These are phyloP conservation scores for Claviceps sp. DNA, from an alignment of 2,329 filamentous ascomycete species.

Conservation along the genomic window DNA sequence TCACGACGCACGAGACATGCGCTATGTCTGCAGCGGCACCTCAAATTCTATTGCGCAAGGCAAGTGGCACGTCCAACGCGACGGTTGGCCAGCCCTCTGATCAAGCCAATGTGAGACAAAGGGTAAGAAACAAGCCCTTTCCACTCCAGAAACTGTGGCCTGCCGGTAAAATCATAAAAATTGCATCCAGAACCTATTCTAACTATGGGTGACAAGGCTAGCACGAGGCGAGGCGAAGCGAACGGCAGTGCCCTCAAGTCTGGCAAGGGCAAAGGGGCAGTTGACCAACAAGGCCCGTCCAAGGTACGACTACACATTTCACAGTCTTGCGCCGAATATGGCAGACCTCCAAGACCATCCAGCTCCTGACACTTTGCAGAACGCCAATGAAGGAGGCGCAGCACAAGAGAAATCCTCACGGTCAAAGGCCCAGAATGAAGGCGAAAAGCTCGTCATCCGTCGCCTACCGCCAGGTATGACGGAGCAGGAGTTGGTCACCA, in stretches of 20 bases:
- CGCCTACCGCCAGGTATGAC: constrained; percentile 79
- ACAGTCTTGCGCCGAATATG: neutral
- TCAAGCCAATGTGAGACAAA: constrained; percentile 13
- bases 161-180: too few relatives aligned
- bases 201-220: constrained; percentile 10
- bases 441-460: constrained; percentile 74
- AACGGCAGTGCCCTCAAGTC: constrained; percentile 10
- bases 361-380: constrained; percentile 1
- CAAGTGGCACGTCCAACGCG: constrained; percentile 18
- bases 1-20: constrained; percentile 13
- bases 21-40: constrained; percentile 23
- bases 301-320: constrained; percentile 13
- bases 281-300: constrained; percentile 15
- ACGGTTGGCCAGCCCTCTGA: constrained; percentile 11
- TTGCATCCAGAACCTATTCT: neutral
- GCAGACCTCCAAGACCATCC: neutral
- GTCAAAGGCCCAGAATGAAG: constrained; percentile 26
- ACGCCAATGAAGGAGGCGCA: constrained; percentile 14
- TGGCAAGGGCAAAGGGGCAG: constrained; percentile 12
- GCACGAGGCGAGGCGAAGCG: constrained; percentile 10
- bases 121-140: constrained; percentile 1
- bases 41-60: constrained; percentile 23
- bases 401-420: constrained; percentile 16
- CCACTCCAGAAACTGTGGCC: neutral
- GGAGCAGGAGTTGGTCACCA: constrained; percentile 57